Base-by-base conservation (phyloP, 2,329 filamentous ascomycete genomes). In the Fusarium nisikadoi region DNA sequence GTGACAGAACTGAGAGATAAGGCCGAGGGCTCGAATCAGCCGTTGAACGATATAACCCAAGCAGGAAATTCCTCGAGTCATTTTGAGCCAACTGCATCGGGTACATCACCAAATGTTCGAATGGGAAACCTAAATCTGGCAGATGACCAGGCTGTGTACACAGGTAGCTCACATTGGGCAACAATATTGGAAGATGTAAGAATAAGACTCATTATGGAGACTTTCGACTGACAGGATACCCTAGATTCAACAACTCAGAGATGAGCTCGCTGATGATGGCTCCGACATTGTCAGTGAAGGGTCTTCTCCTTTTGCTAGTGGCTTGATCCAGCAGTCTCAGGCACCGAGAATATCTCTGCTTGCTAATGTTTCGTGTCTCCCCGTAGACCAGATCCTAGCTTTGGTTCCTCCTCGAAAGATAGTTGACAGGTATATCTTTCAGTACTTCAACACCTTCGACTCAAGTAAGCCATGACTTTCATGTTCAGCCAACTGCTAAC, bases 361-460 rank as follows among this genome's bases (percentile, higher is more conserved):
- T 17, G 33, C 66, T 11, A 60, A 50, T 27, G 38, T 38, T 31
- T 9, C 25, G 25, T 50, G 47, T 55, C 35, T 65, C 19, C 43
- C 62, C 8, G 65, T 17, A 29, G 50, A 71, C 29, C 54, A 68
- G 25, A 71, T 73, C n/a, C 41, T 71, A 9, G 43, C 57, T 14
- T 65, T 66, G 55, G 23, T 74, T 11, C 71, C 71, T 31, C 43
- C 64, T 35, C 67, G 61, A 6, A 73, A 52, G 31, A 53, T 71
- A 16, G 71, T 73, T 39, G 71, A 74, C 33, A 74, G 71, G 59
- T 57, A 69, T 6, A 43, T 73, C 27, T 73, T 68, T 8, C 61
- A 69, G 4, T 74, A 73, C 29, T 74, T 74, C n/a, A 74, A 73
- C 29, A 49, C 46, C 6, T 74, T 73, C 13, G 68, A 73, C 38